Percentiles rank a stretch among this genome's conserved stretches.
These are phyloP conservation scores for Rhizophagus clarus DNA, from an alignment of 192 early-diverging fungal genomes.

Conservation along the genomic window DNA sequence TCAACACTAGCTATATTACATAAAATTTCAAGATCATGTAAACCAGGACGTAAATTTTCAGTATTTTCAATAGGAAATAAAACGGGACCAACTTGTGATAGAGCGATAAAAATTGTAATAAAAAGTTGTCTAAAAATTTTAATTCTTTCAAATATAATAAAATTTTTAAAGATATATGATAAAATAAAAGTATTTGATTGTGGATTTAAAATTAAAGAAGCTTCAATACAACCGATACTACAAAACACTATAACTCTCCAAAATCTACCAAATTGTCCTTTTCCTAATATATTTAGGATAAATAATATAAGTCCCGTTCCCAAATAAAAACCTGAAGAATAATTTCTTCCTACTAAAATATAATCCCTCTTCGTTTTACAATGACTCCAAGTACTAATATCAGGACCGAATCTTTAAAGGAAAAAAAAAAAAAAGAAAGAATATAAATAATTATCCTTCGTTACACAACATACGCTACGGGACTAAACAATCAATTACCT, in stretches of 20 bases:
- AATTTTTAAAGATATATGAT: constrained; percentile 37
- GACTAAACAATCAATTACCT: constrained; percentile 24
- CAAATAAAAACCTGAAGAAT: constrained; percentile 41
- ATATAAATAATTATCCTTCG: neutral
- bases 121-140: constrained; percentile 48
- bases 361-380: constrained; percentile 41
- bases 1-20: constrained; percentile 42
- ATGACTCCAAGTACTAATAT: constrained; percentile 34
- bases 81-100: constrained; percentile 52
- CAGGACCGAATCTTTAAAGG: constrained; percentile 38
- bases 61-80: constrained; percentile 42
- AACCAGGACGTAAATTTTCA: constrained; percentile 30
- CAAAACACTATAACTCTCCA: constrained; percentile 51
- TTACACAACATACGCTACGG: too few species aligned
- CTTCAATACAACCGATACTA: constrained; percentile 46
- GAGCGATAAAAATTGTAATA: constrained; percentile 47
- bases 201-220: constrained; percentile 42
- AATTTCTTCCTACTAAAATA: constrained; percentile 26
- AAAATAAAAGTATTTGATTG: constrained; percentile 28
- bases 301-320: constrained; percentile 43
- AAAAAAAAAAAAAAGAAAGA: neutral
- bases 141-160: constrained; percentile 46
- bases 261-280: constrained; percentile 51
- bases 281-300: constrained; percentile 48
- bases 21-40: constrained; percentile 40